Base-by-base conservation (phyloP, 2,329 filamentous ascomycete species). In the Didymella segeticola region DNA sequence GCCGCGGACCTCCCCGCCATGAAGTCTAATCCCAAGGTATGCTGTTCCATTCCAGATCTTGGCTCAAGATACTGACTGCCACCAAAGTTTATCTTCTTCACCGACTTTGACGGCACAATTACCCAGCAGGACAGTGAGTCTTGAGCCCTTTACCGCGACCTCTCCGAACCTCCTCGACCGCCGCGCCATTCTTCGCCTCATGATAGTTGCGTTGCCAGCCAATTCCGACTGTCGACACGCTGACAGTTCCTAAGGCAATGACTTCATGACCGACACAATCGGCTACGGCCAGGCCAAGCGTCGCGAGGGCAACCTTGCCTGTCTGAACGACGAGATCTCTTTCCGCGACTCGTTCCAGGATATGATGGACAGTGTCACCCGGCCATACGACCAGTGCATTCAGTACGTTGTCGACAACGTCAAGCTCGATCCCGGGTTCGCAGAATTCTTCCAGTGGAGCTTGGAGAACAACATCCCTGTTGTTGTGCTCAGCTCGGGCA, bases 21-120 rank as follows among this genome's bases (percentile, higher is more conserved):
- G 77, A 74, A 77, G 60, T 75, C 72, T 53, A 86, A 89, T 73
- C 93, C 93, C 45, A 89, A 72, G 62, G 70, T 72, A 53, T 12
- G 54, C 26, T 20, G 5, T 27, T 19, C 1, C 23, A 20, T 42
- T 47, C 22, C 39, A 20, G 38, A 17, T 11, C 8, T 56, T 49
- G 41, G 50, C 57, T 56, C 14, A 33, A 9, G 3, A 23, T 30
- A 43, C 60, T 67, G 42, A 71, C 58, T 43, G 27, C 17, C 7
- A 30, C 33, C 15, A 14, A 26, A 91, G 78, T 90, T 91, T 80
- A 93, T 99, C 81, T 97, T 99, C 84, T 98, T 98, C 82, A 96
- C 93, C 65, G 95, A 99, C 79, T 98, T 98, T 73, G 95, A 99
- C 77, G 95, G 95, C 69, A 98, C 93, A 47, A 93, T 97, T 73